Conservation (phyloP, 163 green algal species). For the Trebouxia gelatinosa region DNA sequence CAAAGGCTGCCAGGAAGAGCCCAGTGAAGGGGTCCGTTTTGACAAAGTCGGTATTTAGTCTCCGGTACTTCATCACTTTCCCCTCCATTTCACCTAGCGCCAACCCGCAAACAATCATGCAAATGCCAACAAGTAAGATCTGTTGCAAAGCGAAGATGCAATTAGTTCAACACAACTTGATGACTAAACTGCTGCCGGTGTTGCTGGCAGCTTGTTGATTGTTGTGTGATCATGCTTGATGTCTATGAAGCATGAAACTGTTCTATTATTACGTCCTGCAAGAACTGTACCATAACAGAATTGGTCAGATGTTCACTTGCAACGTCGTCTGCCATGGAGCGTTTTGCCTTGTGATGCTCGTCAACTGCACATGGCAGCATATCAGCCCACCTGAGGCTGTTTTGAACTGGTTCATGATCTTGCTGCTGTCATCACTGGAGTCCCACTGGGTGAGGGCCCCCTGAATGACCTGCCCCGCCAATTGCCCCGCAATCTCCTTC, state of each 20-base stretch:
- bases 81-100: not conserved
- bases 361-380: too few relatives aligned
- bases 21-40: slow-evolving; percentile 68
- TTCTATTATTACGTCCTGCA: too few relatives aligned
- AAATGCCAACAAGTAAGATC: not conserved
- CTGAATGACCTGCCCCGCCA: too few relatives aligned
- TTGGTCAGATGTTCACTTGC: too few relatives aligned
- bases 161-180: not conserved
- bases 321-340: too few relatives aligned
- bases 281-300: too few relatives aligned
- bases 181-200: not conserved
- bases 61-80: slow-evolving; percentile 43
- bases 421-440: too few relatives aligned
- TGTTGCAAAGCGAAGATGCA: not conserved
- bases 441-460: too few relatives aligned
- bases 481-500: too few relatives aligned
- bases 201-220: not conserved
- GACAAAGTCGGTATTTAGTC: slow-evolving; percentile 41
- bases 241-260: not conserved
- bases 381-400: too few relatives aligned
- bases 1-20: slow-evolving; percentile 89
- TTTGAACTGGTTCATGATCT: too few relatives aligned
- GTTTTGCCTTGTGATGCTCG: too few relatives aligned
- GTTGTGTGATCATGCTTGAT: not conserved
- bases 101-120: not conserved